Evolutionary conservation across 768 basidiomycete genomes (phyloP), one percentile per base, ranked within the genome.

Genomic region (Pleurotus giganteus): DNA sequence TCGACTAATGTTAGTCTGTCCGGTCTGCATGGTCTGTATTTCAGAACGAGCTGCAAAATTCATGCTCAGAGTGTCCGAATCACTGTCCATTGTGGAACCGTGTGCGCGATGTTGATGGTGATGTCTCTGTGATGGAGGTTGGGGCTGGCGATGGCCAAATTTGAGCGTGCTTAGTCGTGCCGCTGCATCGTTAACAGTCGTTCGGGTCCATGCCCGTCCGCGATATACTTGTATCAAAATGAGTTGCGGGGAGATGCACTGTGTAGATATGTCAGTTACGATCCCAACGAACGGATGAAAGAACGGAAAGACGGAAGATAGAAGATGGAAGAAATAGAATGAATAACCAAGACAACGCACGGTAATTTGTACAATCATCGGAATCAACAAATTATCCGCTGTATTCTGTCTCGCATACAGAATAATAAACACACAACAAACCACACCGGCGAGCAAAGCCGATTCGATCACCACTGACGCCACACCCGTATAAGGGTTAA

Each of bases 161-260:
- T 41, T 41, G 13, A 41, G 5, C 19, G 39, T 17, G n/a, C 39
- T 41, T 17, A 41, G 2, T 2, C 39, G n/a, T n/a, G n/a, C n/a
- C n/a, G n/a, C 13, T 41, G 39, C 39, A 41, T 41, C 39, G 19
- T 41, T 41, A 19, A 81, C 66, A 80, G 83, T 60, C 83, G 84
- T 17, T 78, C 80, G 12, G 81, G 74, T 2, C 83, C 83, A 49
- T 81, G 79, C 19, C 82, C 83, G 42, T 85, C 83, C 63, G 83
- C 83, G 45, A 83, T 70, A 61, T 83, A 82, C 71, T 85, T 84
- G 2, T 81, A 82, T 83, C 47, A 83, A 83, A 60, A 84, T 84
- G 9, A 84, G 67, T 15, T 83, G 56, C 78, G 80, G 47, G 13
- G 44, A 26, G 23, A 31, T 31, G 13, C 55, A 51, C 21, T n/a